Evolutionary conservation across 257 asterid genomes (phyloP), one percentile per base, ranked within the genome.

Genomic region (Osmanthus fragrans): DNA sequence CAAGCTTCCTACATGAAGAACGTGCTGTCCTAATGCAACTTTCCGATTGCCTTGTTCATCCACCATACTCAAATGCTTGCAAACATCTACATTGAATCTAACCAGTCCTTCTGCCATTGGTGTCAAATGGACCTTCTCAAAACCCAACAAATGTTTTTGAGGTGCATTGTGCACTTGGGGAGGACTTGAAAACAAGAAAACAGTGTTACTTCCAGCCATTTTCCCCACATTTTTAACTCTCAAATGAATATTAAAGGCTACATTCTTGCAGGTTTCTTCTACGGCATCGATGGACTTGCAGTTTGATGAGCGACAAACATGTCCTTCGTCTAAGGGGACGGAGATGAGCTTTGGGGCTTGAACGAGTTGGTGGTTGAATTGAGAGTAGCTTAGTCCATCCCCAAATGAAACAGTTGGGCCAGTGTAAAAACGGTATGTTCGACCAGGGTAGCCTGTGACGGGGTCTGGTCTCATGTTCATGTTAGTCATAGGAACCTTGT

Each of bases 381-480:
- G 4, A 4, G 89, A 56, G 79, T 86, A 91, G 75, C 96, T 87
- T 49, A 87, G 58, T 27, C 96, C 96, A 32, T 88, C 82, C 5
- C 93, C 90, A 64, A 90, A 90, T 66, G 81, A 2, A 4, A 90
- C 79, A 0, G 92, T 84, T 56, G 83, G 82, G 2, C 93, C 96
- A 2, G 75, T 85, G 85, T 90, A 90, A 82, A 90, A 90, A 34
- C 92, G 82, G 37, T 90, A 90, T 13, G 88, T 85, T 73, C 93
- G 74, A 9, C 93, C 93, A 0, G 91, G 93, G 71, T 87, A 90
- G 70, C 93, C 93, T 2, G 87, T 85, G 37, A 83, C 60, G 3
- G 91, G 86, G 42, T 90, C 86, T 2, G 96, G 83, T 60, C 96
- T 88, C 96, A 90, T 90, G 87, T 88, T 83, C 96, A 90, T 90